Percentiles rank a stretch among this genome's conserved stretches.
phyloP scores from a whole-genome alignment of 257 asterid species.

The Solanum bulbocastanum region DNA sequence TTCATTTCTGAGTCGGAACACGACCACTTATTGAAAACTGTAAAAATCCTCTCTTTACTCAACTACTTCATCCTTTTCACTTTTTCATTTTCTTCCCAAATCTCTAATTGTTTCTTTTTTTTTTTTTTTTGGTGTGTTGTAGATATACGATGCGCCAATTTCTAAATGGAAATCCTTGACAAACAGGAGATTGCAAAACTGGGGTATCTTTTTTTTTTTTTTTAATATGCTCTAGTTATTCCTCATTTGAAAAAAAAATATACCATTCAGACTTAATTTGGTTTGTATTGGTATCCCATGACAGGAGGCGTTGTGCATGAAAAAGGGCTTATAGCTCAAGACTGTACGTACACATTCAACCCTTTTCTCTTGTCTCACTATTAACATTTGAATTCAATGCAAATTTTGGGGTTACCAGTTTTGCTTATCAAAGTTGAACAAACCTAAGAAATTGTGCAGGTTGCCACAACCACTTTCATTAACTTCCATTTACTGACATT shows the following conservation, averaged over 20 bases:
- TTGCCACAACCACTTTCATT: background rate
- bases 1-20: slow-evolving; percentile 52
- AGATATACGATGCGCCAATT: slow-evolving; percentile 70
- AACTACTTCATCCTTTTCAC: background rate
- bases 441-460: background rate
- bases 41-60: background rate
- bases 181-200: slow-evolving; percentile 82
- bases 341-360: slow-evolving; percentile 31
- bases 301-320: slow-evolving; percentile 93
- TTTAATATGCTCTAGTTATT: background rate
- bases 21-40: slow-evolving; percentile 42
- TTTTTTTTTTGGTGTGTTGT: background rate
- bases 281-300: background rate
- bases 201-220: slow-evolving; percentile 42
- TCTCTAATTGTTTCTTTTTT: background rate
- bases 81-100: background rate
- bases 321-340: slow-evolving; percentile 89
- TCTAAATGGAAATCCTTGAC: slow-evolving; percentile 86
- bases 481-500: background rate
- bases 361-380: background rate
- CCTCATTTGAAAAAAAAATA: background rate
- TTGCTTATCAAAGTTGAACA: background rate
- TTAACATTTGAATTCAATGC: background rate
- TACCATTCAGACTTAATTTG: background rate
- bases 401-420: background rate